Base-by-base conservation (phyloP, 495 filamentous ascomycete species). In the Penicillium egyptiacum region DNA sequence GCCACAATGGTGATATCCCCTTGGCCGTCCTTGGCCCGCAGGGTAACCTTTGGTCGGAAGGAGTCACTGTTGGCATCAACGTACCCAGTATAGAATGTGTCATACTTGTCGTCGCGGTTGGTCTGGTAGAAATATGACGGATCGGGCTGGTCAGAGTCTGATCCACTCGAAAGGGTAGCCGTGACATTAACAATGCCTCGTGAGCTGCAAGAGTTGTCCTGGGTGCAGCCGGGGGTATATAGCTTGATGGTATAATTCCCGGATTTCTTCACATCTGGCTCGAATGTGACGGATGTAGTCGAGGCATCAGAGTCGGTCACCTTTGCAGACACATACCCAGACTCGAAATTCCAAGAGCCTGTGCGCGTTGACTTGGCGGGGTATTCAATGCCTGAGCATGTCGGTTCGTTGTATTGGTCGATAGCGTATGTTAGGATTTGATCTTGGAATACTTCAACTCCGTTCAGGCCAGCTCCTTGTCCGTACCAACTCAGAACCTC, bases 81-180 rank as follows among this genome's bases (percentile, higher is more conserved):
- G 57, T 81, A 82, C 8, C 92, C 95, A 55, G 83, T 85, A 69
- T 92, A 96, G 56, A 98, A 84, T 53, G 86, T 84, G 64, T 98
- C 95, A 60, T 94, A 96, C 72, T 98, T 99, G 74, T 96, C 91
- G 66, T 86, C 90, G 60, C 91, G 74, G 71, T 98, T 98, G 17
- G 91, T 96, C 74, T 99, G 95, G 67, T 79, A 93, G 12, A 95
- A 69, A 14, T 73, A 69, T 0, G 80, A 73, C 16, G 79, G 67
- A 11, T 77, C 56, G 26, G 81, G 72, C 53, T 75, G 57, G 8
- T 70, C 58, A 10, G 66, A 49, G 39, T 63, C 62, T 31, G 81
- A 78, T 31, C 76, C 79, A 30, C 75, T 78, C 2, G 81, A 77
- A 69, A 91, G 83, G 17, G 79, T 81, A 5, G 86, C 91, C 5